A percentile compares a stretch with the other conserved stretches of the same genome.
These are phyloP conservation scores for Lepidium aucheri DNA, from an alignment of 345 rosid species.

Conservation along the genomic window DNA sequence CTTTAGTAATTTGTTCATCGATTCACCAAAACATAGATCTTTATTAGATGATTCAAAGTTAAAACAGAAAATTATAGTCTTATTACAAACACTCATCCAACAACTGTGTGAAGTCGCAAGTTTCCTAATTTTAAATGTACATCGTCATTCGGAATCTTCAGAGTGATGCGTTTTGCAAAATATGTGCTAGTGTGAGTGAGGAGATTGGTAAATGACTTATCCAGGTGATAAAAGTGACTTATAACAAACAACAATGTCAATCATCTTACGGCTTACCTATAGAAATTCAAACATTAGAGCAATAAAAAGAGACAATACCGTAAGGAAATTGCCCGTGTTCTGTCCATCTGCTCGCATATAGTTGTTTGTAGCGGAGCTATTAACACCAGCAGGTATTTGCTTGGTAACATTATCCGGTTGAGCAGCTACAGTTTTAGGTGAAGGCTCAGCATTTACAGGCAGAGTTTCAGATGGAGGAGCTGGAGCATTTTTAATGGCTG, in stretches of 20 bases:
- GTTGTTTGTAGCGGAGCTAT: slow-evolving; percentile 54
- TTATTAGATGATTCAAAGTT: background rate
- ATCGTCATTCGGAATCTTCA: background rate
- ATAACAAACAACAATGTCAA: background rate
- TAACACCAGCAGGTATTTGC: slow-evolving; percentile 63
- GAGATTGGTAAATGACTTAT: background rate
- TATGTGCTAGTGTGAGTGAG: background rate
- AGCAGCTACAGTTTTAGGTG: slow-evolving; percentile 35
- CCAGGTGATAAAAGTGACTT: background rate
- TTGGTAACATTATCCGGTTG: slow-evolving; percentile 41
- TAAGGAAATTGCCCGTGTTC: slow-evolving; percentile 76
- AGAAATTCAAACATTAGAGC: background rate
- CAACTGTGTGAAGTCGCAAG: background rate
- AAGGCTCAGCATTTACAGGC: slow-evolving; percentile 20
- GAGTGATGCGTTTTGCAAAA: background rate
- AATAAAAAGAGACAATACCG: slow-evolving; percentile 30
- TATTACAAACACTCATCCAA: background rate
- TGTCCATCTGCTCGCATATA: slow-evolving; percentile 77
- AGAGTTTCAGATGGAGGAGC: slow-evolving; percentile 31
- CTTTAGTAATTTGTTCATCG: background rate
- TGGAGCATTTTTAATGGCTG: slow-evolving; percentile 30
- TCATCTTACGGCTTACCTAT: background rate
- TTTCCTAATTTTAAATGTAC: background rate
- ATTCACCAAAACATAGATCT: background rate
- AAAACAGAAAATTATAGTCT: background rate